Base-by-base conservation (phyloP, 2,329 filamentous ascomycete genomes). In the Fusarium aywerte region DNA sequence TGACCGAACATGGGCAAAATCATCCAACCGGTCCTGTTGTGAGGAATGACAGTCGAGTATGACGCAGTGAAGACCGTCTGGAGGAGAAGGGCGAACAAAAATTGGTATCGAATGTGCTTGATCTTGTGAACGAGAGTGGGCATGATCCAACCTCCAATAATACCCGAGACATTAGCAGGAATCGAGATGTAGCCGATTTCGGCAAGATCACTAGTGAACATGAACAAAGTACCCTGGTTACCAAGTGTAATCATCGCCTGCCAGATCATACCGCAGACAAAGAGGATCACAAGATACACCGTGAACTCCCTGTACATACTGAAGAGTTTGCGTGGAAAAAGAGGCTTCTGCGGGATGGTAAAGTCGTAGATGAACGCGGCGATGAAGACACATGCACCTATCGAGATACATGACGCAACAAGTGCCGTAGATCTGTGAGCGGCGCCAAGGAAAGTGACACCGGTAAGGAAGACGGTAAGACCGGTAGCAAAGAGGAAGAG, bases 101-200 rank as follows among this genome's bases (percentile, higher is more conserved):
- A 52, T 13, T 60, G 57, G 11, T 60, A 60, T 6, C 44, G 55
- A n/a, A 60, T 59, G 6, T 60, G 43, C 25, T 60, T 60, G 25
- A 60, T 27, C 36, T 60, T 60, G 20, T 60, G 55, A 5, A 60
- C 55, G 2, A 60, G n/a, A 9, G 43, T 52, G 1, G 57, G 57
- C 43, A 59, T 36, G n/a, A 60, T 60, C 55, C 55, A 59, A 21
- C 57, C 57, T 31, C 56, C 56, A 5, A 59, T 59, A 3, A 59
- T 35, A 1, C 56, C 56, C 4, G 56, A 59, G 4, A 59, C 13
- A 3, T 39, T 59, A 2, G 53, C 35, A 0, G 57, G 57, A 6
- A 60, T 10, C 0, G 57, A 51, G 11, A 60, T 59, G 3, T 58
- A 16, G 6, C 57, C 57, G 3, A 60, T 60, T 4, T 60, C 25